These are phyloP conservation scores for Vanderwaltozyma verrucispora DNA, from an alignment of 805 yeast species.

Conservation along the genomic window DNA sequence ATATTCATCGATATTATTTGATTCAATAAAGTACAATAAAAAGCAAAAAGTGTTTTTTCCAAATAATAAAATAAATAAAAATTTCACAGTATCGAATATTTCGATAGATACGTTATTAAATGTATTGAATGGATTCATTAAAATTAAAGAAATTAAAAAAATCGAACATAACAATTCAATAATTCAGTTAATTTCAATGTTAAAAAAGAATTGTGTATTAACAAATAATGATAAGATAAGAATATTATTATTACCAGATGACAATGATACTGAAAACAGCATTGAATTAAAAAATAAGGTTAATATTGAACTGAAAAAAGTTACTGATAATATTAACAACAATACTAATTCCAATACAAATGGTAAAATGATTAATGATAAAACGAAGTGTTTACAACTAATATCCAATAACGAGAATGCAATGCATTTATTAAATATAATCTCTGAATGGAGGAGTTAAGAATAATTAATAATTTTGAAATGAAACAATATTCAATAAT, in stretches of 20 bases:
- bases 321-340: no score
- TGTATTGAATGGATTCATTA: conserved; percentile 14
- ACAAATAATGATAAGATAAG: background rate
- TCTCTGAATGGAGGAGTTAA: conserved; percentile 8
- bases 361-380: no score
- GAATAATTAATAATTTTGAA: no score
- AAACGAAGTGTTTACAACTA: conserved; percentile 8
- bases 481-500: no score
- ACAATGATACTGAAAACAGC: background rate
- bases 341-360: no score
- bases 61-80: background rate
- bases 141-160: conserved; percentile 6
- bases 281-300: no score
- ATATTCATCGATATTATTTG: conserved; percentile 17
- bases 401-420: conserved; percentile 11
- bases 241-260: conserved; percentile 1
- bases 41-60: conserved; percentile 12
- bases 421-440: conserved; percentile 8
- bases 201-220: conserved; percentile 18
- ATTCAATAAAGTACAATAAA: conserved; percentile 11
- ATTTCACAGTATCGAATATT: conserved; percentile 6
- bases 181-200: conserved; percentile 18
- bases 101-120: conserved; percentile 17
- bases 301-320: no score
- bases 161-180: conserved; percentile 13